phyloP scores from a whole-genome alignment of 2,329 filamentous ascomycete species.

The Hortaea sp. region DNA sequence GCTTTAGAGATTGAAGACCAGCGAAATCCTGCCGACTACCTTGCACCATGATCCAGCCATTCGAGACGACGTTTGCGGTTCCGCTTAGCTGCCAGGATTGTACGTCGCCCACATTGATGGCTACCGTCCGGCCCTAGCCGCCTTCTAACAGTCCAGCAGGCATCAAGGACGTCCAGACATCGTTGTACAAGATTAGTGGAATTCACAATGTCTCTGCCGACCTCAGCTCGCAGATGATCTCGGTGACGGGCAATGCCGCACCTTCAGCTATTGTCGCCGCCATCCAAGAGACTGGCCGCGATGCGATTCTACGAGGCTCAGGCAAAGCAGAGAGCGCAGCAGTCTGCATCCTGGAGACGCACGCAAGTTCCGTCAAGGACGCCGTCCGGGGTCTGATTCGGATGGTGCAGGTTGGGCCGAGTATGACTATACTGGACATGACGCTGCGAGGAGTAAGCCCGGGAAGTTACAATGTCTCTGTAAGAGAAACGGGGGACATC shows the following conservation, averaged over 20 bases:
- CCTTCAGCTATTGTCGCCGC: slow-evolving; percentile 82
- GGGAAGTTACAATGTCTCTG: slow-evolving; percentile 72
- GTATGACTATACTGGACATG: slow-evolving; percentile 74
- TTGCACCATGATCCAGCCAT: slow-evolving; percentile 24
- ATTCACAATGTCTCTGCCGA: slow-evolving; percentile 76
- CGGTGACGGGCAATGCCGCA: slow-evolving; percentile 79
- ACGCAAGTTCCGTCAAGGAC: slow-evolving; percentile 49
- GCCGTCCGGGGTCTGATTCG: slow-evolving; percentile 77
- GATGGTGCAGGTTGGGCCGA: slow-evolving; percentile 81
- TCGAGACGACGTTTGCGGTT: slow-evolving; percentile 85
- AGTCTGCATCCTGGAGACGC: slow-evolving; percentile 91
- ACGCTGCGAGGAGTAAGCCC: slow-evolving; percentile 72
- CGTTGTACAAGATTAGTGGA: slow-evolving; percentile 66
- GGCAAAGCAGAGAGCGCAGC: slow-evolving; percentile 77
- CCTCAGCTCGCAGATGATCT: slow-evolving; percentile 71
- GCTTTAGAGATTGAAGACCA: no score
- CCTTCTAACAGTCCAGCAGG: not conserved
- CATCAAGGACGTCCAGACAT: slow-evolving; percentile 73
- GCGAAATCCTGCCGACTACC: not conserved
- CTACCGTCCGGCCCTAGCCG: not conserved
- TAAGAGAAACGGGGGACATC: slow-evolving; percentile 80
- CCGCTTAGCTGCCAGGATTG: slow-evolving; percentile 86
- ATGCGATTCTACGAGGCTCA: slow-evolving; percentile 86
- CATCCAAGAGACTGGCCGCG: slow-evolving; percentile 80
- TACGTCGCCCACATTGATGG: not conserved